These are phyloP conservation scores for Endocarpon pusillum DNA, from an alignment of 495 filamentous ascomycete genomes.

Conservation along the genomic window DNA sequence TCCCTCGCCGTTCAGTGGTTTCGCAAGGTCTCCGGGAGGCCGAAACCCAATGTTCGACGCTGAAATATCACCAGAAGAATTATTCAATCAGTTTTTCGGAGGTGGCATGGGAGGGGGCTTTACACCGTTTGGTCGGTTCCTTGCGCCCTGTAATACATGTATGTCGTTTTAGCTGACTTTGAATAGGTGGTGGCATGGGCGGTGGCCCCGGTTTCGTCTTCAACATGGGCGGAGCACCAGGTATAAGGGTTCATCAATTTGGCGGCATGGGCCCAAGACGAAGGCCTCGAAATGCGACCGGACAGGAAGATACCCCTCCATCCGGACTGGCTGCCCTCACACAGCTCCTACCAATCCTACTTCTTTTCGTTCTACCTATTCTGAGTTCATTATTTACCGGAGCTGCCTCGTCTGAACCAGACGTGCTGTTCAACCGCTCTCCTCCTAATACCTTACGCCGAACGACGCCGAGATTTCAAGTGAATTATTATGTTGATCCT, in stretches of 20 bases:
- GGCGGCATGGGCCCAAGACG: conserved; percentile 49
- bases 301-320: conserved; percentile 28
- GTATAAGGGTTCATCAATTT: conserved; percentile 75
- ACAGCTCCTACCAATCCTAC: conserved; percentile 65
- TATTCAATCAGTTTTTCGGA: conserved; percentile 91
- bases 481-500: conserved; percentile 77
- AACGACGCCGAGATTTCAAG: conserved; percentile 47
- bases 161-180: background rate
- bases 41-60: conserved; percentile 54
- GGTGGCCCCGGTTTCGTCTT: conserved; percentile 77
- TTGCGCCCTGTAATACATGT: background rate
- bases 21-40: conserved; percentile 32
- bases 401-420: conserved; percentile 37
- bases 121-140: conserved; percentile 39
- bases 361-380: conserved; percentile 78
- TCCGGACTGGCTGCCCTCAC: conserved; percentile 29
- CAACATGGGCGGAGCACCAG: conserved; percentile 71
- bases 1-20: conserved; percentile 57
- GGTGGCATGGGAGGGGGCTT: conserved; percentile 49
- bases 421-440: conserved; percentile 51
- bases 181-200: conserved; percentile 38
- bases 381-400: conserved; percentile 65
- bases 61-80: conserved; percentile 89
- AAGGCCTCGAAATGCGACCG: conserved; percentile 49
- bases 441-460: conserved; percentile 57